phyloP scores from a whole-genome alignment of 2,329 filamentous ascomycete species.

The Sporothrix humicola region DNA sequence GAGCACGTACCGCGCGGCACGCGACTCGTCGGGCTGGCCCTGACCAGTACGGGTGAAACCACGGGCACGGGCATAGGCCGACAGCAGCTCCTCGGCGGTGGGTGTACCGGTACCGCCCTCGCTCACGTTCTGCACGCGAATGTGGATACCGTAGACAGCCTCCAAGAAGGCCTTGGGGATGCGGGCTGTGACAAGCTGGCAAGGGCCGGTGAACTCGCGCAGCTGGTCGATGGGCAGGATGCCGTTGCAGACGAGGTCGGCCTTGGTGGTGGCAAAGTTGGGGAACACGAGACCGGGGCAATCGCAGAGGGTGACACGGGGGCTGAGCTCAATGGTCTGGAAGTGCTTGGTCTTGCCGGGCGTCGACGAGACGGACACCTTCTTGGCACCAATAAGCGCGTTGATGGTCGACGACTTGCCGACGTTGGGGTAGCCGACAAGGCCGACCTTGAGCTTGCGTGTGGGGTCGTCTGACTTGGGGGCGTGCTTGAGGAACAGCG shows the following conservation, averaged over 20 bases:
- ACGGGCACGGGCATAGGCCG: slow-evolving; percentile 84
- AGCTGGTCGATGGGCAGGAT: slow-evolving; percentile 96
- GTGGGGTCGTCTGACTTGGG: slow-evolving; percentile 56
- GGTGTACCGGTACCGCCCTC: slow-evolving; percentile 91
- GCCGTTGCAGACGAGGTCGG: slow-evolving; percentile 93
- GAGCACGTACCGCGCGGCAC: slow-evolving; percentile 85
- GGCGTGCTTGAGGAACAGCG: slow-evolving; percentile 79
- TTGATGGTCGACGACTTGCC: slow-evolving; percentile 99
- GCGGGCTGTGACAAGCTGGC: slow-evolving; percentile 78
- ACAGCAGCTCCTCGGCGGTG: slow-evolving; percentile 82
- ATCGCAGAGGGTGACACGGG: slow-evolving; percentile 90
- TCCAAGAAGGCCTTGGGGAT: slow-evolving; percentile 90
- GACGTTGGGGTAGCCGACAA: slow-evolving; percentile 98
- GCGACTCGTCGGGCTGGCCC: slow-evolving; percentile 90
- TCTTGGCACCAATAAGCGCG: slow-evolving; percentile 96
- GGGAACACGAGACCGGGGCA: slow-evolving; percentile 98
- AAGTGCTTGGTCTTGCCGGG: slow-evolving; percentile 99
- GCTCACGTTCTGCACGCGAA: slow-evolving; percentile 77
- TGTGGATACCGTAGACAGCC: slow-evolving; percentile 91
- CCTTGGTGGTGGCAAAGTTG: slow-evolving; percentile 96
- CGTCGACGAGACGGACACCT: slow-evolving; percentile 96
- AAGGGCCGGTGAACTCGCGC: slow-evolving; percentile 88
- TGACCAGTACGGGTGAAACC: slow-evolving; percentile 90
- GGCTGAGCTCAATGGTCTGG: slow-evolving; percentile 93
- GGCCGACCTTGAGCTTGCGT: slow-evolving; percentile 82